A percentile compares a stretch with the other conserved stretches of the same genome.
Conservation (phyloP, 73 alveolate genomes). For the Paramecium biaurelia region DNA sequence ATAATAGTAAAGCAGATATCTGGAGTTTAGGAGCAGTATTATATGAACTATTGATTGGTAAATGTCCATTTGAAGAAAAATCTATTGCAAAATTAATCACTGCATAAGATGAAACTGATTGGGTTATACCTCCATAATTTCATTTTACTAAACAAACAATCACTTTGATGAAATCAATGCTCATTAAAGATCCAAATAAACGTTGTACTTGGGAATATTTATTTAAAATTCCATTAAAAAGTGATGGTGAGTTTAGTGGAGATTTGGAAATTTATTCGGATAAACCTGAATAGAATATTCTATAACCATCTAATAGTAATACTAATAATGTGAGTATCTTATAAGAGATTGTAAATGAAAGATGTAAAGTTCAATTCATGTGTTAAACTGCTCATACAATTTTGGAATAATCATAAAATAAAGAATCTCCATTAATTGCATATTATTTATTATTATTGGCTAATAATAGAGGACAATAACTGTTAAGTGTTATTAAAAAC, state of each 20-base stretch:
- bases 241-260: constrained; percentile 55
- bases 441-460: background rate
- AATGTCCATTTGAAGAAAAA: constrained; percentile 65
- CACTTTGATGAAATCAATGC: constrained; percentile 53
- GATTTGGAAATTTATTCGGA: background rate
- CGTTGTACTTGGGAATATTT: constrained; percentile 60
- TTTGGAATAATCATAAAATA: background rate
- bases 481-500: background rate
- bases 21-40: constrained; percentile 66
- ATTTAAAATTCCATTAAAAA: constrained; percentile 44
- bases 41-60: constrained; percentile 52
- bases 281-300: background rate
- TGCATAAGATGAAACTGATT: constrained; percentile 52
- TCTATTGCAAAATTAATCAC: constrained; percentile 56
- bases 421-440: background rate
- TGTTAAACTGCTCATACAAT: constrained; percentile 15
- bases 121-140: constrained; percentile 43
- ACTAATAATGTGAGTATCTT: background rate
- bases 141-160: constrained; percentile 43
- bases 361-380: constrained; percentile 30
- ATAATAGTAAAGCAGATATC: constrained; percentile 58
- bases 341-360: constrained; percentile 43
- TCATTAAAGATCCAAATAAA: constrained; percentile 50
- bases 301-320: background rate
- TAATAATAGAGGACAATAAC: constrained; percentile 22